Evolutionary conservation across 1,284 basidiomycete species (phyloP).

Genomic region (Ganoderma boninense): DNA sequence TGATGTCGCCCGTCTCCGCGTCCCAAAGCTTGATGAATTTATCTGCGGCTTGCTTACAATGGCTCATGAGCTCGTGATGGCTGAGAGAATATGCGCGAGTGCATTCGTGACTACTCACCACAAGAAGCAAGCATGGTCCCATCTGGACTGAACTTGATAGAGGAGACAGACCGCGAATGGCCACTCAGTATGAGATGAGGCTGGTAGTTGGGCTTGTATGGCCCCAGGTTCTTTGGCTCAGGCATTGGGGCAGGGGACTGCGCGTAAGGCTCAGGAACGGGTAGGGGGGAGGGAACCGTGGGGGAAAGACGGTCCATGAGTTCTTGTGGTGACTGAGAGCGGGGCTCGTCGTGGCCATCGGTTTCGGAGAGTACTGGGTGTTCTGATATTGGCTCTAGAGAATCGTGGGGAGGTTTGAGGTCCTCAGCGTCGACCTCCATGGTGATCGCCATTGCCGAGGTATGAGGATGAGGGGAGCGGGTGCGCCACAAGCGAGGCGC

Average conservation of each 20-base stretch:
- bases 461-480: slow-evolving; percentile 7
- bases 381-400: neutral
- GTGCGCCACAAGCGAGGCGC: slow-evolving; percentile 6
- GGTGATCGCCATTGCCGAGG: slow-evolving; percentile 16
- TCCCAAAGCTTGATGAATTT: slow-evolving; percentile 85
- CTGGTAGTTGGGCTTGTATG: slow-evolving; percentile 48
- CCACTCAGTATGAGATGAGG: slow-evolving; percentile 69
- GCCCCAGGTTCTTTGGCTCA: slow-evolving; percentile 24
- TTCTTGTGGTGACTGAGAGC: slow-evolving; percentile 13
- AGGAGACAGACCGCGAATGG: slow-evolving; percentile 77
- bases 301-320: slow-evolving; percentile 13
- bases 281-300: slow-evolving; percentile 26
- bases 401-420: slow-evolving; percentile 15
- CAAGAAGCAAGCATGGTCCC: slow-evolving; percentile 77
- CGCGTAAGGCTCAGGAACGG: slow-evolving; percentile 20
- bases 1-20: slow-evolving; percentile 71
- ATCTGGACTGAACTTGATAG: slow-evolving; percentile 83
- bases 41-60: slow-evolving; percentile 74
- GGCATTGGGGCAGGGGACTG: slow-evolving; percentile 28
- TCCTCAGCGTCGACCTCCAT: slow-evolving; percentile 32
- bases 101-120: slow-evolving; percentile 58
- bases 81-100: slow-evolving; percentile 3
- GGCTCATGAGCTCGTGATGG: slow-evolving; percentile 23
- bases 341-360: slow-evolving; percentile 3
- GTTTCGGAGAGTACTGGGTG: neutral